Evolutionary conservation across 2,329 filamentous ascomycete genomes (phyloP), one percentile per base, ranked within the genome.

Genomic region (Fonsecaea multimorphosa): DNA sequence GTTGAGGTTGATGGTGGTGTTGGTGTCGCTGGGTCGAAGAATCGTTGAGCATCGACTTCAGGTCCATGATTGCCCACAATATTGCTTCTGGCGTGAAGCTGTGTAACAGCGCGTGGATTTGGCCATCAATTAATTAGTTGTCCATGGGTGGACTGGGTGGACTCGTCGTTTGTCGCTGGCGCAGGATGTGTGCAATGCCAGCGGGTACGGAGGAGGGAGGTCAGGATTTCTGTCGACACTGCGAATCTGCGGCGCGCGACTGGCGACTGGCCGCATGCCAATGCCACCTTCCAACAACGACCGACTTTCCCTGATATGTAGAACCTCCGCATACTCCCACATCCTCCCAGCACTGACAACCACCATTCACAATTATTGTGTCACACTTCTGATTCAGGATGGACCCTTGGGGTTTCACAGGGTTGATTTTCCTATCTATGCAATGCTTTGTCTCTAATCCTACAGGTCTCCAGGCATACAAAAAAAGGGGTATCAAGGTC

Each of bases 21-120:
- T 46, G 58, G 40, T 65, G 68, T 59, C 62, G 63, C 46, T 66
- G 67, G 22, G 61, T 36, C 12, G 67, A 59, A n/a, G 70, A 68
- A 49, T 72, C 71, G 63, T 73, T 72, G 7, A 73, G 71, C 69
- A 73, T 72, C 55, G 70, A 71, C 67, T 70, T 71, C 58, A 73
- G 69, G 56, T 73, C 71, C 71, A 73, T 73, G 60, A 60, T 58
- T 65, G 65, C 63, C 53, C 58, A 56, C 60, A 58, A 67, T 60
- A 56, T 38, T 64, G 56, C 64, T 63, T 65, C 62, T 69, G 67
- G 67, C 63, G 61, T 66, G 61, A 38, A 69, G 64, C 61, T 67
- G 67, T 66, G 68, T 69, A 67, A 69, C 67, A 65, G 66, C 66
- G 52, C 58, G 52, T 56, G 38, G 62, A 52, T 57, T 38, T 63